Evolutionary conservation across 441 rosid genomes (phyloP).

Genomic region (Eutrema salsugineum): DNA sequence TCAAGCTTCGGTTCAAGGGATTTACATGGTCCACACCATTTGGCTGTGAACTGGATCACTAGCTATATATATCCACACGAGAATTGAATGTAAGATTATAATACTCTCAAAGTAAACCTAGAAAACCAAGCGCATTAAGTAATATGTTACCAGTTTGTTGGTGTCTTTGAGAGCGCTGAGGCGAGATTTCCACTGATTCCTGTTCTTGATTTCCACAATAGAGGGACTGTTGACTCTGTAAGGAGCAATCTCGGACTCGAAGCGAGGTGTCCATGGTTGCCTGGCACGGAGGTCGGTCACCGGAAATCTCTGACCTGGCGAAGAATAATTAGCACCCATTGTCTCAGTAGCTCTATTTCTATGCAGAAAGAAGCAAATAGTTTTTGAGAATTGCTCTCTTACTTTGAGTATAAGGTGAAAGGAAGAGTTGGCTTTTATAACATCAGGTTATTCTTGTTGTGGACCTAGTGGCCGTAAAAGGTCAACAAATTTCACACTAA

Average conservation of each 20-base stretch:
- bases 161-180: conserved; percentile 51
- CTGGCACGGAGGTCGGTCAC: not conserved
- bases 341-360: not conserved
- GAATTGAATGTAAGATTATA: not conserved
- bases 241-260: conserved; percentile 15
- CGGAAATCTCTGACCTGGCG: not conserved
- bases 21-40: conserved; percentile 82
- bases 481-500: not conserved
- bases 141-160: conserved; percentile 52
- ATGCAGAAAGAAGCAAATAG: not conserved
- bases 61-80: conserved; percentile 31
- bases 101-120: not conserved
- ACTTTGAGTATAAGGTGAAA: not conserved
- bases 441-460: not conserved
- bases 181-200: conserved; percentile 52
- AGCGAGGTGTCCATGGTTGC: conserved; percentile 23
- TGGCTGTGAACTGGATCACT: conserved; percentile 71
- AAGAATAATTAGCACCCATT: conserved; percentile 36
- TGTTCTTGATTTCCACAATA: conserved; percentile 45
- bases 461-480: not conserved
- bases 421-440: conserved; percentile 9
- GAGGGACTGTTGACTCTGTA: not conserved
- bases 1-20: conserved; percentile 53
- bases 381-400: conserved; percentile 1
- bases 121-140: not conserved